Percentiles rank a stretch among this genome's conserved stretches.
phyloP scores from a whole-genome alignment of 495 filamentous ascomycete genomes.

The Parmelia sp. region DNA sequence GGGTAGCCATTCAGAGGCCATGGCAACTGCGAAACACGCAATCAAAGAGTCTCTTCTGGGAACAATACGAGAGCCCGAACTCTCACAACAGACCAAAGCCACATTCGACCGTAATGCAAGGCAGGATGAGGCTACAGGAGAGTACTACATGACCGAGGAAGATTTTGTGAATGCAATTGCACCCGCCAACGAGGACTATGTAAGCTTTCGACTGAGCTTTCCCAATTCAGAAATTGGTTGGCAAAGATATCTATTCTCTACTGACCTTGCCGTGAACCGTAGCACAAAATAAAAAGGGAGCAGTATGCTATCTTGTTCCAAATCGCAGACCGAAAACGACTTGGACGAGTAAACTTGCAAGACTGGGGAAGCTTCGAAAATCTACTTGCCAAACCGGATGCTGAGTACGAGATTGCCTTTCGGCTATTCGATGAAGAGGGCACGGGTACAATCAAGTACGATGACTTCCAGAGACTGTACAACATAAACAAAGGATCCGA shows the following conservation, averaged over 20 bases:
- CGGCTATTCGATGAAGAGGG: slow-evolving; percentile 85
- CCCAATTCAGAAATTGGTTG: background rate
- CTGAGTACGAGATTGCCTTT: slow-evolving; percentile 98
- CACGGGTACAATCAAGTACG: slow-evolving; percentile 76
- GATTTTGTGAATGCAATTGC: slow-evolving; percentile 89
- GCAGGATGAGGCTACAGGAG: slow-evolving; percentile 67
- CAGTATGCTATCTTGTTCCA: slow-evolving; percentile 90
- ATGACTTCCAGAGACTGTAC: slow-evolving; percentile 73
- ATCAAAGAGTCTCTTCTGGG: slow-evolving; percentile 77
- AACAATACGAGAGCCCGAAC: slow-evolving; percentile 46
- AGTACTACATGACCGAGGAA: slow-evolving; percentile 70
- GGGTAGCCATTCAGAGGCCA: slow-evolving; percentile 25
- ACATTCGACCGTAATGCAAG: slow-evolving; percentile 72
- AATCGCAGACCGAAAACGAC: slow-evolving; percentile 72
- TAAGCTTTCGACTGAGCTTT: slow-evolving; percentile 41
- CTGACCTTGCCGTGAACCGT: slow-evolving; percentile 23
- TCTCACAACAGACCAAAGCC: slow-evolving; percentile 62
- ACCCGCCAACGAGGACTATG: slow-evolving; percentile 82
- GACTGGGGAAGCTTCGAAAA: slow-evolving; percentile 94
- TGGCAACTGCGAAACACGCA: slow-evolving; percentile 56
- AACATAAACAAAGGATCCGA: slow-evolving; percentile 72
- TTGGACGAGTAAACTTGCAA: slow-evolving; percentile 64
- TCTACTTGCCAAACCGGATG: slow-evolving; percentile 86
- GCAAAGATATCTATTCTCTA: slow-evolving; percentile 20
- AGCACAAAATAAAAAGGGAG: slow-evolving; percentile 96